phyloP scores from a whole-genome alignment of 2,329 filamentous ascomycete genomes.

The Periconia sp. region DNA sequence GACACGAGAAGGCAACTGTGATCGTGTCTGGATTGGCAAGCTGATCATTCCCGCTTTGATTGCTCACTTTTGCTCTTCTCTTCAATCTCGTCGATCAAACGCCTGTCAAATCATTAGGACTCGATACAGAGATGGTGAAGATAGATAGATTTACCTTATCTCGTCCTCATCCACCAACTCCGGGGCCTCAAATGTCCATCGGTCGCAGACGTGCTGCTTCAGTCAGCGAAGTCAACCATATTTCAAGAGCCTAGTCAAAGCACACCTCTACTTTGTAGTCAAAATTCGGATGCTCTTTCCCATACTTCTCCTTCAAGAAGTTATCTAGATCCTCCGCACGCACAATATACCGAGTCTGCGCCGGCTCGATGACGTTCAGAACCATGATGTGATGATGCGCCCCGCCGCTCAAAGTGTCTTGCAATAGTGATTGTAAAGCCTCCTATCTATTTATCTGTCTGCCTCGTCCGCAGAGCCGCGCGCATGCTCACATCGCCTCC shows the following conservation, averaged over 20 bases:
- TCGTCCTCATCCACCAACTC: slow-evolving; percentile 3
- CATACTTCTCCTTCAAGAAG: slow-evolving; percentile 6
- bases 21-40: not conserved
- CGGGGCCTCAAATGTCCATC: slow-evolving; percentile 6
- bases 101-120: not conserved
- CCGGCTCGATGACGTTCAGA: slow-evolving; percentile 5
- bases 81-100: slow-evolving; percentile 2
- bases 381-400: slow-evolving; percentile 3
- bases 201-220: slow-evolving; percentile 4
- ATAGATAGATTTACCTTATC: not conserved
- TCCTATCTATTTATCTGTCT: slow-evolving; percentile 4
- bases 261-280: slow-evolving; percentile 6
- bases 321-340: not conserved
- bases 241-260: not conserved
- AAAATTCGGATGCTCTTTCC: not conserved
- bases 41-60: not conserved
- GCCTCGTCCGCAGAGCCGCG: not conserved
- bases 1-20: no score
- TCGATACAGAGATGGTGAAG: not conserved
- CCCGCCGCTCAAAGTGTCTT: no score
- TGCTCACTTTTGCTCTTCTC: not conserved
- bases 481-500: not conserved
- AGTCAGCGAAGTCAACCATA: not conserved
- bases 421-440: no score
- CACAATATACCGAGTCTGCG: slow-evolving; percentile 3